Conservation (phyloP, 1,284 basidiomycete genomes). For the Mycena sp. region DNA sequence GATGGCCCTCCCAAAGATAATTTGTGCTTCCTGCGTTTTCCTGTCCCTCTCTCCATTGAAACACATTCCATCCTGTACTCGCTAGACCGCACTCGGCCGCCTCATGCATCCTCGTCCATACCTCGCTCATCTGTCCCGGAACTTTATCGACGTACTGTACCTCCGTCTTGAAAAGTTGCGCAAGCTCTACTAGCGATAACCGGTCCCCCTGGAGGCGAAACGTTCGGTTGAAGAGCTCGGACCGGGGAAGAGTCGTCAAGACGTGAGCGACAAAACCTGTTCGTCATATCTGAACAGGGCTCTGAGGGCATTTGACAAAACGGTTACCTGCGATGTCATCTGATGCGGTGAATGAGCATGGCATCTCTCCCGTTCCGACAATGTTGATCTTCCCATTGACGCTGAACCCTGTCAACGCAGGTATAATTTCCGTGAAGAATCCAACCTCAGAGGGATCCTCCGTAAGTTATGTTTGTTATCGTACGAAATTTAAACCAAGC, state of each 20-base stretch:
- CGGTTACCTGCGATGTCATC: slow-evolving; percentile 36
- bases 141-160: slow-evolving; percentile 32
- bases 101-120: slow-evolving; percentile 25
- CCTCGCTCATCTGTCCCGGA: slow-evolving; percentile 29
- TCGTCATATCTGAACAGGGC: background rate
- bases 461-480: background rate
- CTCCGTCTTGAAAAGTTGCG: slow-evolving; percentile 29
- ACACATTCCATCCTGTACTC: slow-evolving; percentile 35
- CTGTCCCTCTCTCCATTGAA: slow-evolving; percentile 24
- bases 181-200: slow-evolving; percentile 36
- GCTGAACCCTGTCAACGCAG: slow-evolving; percentile 27
- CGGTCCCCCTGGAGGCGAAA: slow-evolving; percentile 42
- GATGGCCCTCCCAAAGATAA: slow-evolving; percentile 36
- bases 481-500: background rate
- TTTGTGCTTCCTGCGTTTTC: slow-evolving; percentile 34
- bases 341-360: slow-evolving; percentile 35
- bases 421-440: slow-evolving; percentile 32
- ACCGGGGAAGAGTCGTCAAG: slow-evolving; percentile 35
- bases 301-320: background rate
- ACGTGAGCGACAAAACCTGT: slow-evolving; percentile 41
- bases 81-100: slow-evolving; percentile 30
- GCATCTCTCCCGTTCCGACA: slow-evolving; percentile 35
- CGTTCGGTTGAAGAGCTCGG: slow-evolving; percentile 32
- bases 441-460: slow-evolving; percentile 17
- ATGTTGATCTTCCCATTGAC: slow-evolving; percentile 36